Conservation (phyloP, 2,329 filamentous ascomycete genomes). For the Calonectria naviculata region DNA sequence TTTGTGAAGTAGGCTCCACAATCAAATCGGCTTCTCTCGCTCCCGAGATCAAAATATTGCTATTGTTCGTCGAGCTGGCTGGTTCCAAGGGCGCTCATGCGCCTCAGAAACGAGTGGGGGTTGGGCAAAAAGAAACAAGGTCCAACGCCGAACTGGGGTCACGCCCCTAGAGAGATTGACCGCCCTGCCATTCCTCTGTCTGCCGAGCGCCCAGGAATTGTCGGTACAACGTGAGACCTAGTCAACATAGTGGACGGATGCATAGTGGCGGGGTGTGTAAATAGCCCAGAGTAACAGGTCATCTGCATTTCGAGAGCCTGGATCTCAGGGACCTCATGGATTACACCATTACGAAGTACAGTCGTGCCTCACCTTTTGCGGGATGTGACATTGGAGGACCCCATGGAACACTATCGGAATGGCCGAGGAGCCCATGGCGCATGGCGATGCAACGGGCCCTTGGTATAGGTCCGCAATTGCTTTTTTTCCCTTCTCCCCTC, state of each 20-base stretch:
- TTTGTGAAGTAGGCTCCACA: not conserved
- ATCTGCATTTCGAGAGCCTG: constrained; percentile 7
- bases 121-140: not conserved
- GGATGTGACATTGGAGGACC: constrained; percentile 37
- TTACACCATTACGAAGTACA: constrained; percentile 26
- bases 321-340: constrained; percentile 36
- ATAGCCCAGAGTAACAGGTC: not conserved
- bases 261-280: constrained; percentile 17
- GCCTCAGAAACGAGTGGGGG: not conserved
- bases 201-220: constrained; percentile 18
- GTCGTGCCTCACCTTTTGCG: constrained; percentile 26
- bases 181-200: constrained; percentile 21
- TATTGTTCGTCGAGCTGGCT: not conserved
- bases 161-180: constrained; percentile 32
- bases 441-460: constrained; percentile 13
- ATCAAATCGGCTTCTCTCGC: not conserved
- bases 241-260: constrained; percentile 8
- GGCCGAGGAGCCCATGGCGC: constrained; percentile 27
- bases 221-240: constrained; percentile 10
- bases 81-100: not conserved
- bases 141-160: constrained; percentile 41
- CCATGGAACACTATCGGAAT: constrained; percentile 33
- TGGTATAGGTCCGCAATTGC: not conserved
- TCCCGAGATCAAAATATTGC: not conserved
- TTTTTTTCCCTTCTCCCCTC: constrained; percentile 17